Percentiles rank a stretch among this genome's conserved stretches.
These are phyloP conservation scores for Pseudocercospora vitis DNA, from an alignment of 2,329 filamentous ascomycete genomes.

Conservation along the genomic window DNA sequence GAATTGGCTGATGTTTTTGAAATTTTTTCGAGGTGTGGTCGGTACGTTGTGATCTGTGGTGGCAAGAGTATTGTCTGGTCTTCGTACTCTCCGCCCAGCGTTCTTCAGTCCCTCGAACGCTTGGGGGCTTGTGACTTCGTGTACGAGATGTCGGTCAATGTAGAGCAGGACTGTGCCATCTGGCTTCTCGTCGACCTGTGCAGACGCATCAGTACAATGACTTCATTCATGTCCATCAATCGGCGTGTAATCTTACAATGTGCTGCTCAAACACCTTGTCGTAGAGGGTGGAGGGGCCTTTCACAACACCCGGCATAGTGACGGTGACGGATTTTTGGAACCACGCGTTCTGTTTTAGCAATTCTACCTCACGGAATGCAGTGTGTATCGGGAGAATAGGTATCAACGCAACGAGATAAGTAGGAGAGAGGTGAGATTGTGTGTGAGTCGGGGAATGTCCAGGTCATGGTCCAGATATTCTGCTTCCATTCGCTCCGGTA, in stretches of 20 bases:
- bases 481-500: too few species aligned
- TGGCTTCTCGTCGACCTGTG: conserved; percentile 75
- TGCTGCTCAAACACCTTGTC: conserved; percentile 97
- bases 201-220: conserved; percentile 8
- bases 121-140: conserved; percentile 98
- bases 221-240: neutral
- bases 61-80: conserved; percentile 93
- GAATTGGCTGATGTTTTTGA: conserved; percentile 91
- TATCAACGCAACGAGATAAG: too few species aligned
- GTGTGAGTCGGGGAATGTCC: neutral
- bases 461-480: neutral
- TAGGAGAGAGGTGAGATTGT: neutral
- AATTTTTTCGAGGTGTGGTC: conserved; percentile 82
- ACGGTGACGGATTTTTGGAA: neutral
- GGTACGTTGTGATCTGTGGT: conserved; percentile 98
- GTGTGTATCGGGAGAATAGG: too few species aligned
- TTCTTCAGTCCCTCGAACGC: conserved; percentile 95
- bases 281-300: conserved; percentile 54
- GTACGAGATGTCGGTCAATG: conserved; percentile 94
- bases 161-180: conserved; percentile 92
- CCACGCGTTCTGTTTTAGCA: neutral
- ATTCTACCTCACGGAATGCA: too few species aligned
- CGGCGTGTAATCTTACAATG: conserved; percentile 53
- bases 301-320: conserved; percentile 37
- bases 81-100: conserved; percentile 79